Evolutionary conservation across 73 alveolate species (phyloP), one percentile per base, ranked within the genome.

Genomic region (Paramecium sexaurelia): DNA sequence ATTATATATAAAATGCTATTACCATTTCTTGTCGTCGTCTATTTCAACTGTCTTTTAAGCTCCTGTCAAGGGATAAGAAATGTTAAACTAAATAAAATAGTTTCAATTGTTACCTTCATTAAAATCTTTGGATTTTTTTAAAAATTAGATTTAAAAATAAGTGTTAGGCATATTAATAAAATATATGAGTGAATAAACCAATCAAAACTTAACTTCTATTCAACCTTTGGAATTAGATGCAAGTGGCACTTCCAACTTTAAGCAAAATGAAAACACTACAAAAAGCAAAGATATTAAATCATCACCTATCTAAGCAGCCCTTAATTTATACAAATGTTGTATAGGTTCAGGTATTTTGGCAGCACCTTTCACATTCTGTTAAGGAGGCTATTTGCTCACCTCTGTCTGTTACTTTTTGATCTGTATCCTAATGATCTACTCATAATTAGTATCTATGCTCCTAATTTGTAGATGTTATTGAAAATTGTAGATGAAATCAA

Each of bases 21-120:
- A 93, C 95, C 96, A 87, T 94, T 95, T 96, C 94, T 97, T 97
- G 61, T 96, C 99, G 89, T 97, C 98, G 56, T 97, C 99, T 40
- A 97, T 86, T 84, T 97, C 99, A 67, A 97, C 94, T 95, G 95
- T 88, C 96, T 97, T 97, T 88, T 97, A 94, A 43, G 93, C 95
- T 41, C 99, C 99, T 35, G 99, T 95, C 55, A 92, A 95, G 51
- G 99, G 99, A 92, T 95, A 95, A 45, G 97, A 88, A 40, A 97
- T 96, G 95, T 97, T 97, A 95, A 97, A 96, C 97, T 96, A 85
- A 2, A 33, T 92, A 55, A 22, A 73, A 75, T 92, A 40, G 36
- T 36, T 82, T 27, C 51, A 84, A 82, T 32, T 26, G 88, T 32
- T 78, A 78, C 90, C 90, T 78, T 78, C 90, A 78, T 78, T 36